Evolutionary conservation across 305 asterid genomes (phyloP).

Genomic region (Fraxinus sp.): DNA sequence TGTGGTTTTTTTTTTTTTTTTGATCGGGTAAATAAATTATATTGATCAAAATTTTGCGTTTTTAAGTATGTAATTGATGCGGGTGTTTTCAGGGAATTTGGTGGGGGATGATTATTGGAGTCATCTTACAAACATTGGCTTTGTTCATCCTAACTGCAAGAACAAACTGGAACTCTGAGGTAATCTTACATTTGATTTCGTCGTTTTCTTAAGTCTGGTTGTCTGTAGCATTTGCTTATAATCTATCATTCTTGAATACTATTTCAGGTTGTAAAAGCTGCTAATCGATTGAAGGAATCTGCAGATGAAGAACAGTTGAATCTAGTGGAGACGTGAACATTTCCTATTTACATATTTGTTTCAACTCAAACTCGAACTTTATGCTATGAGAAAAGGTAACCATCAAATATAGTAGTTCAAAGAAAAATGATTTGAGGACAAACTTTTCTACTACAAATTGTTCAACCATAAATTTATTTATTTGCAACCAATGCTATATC

Average conservation of each 20-base stretch:
- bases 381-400: not conserved
- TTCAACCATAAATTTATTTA: not conserved
- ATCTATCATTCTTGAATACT: not conserved
- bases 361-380: not conserved
- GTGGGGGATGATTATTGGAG: constrained; percentile 41
- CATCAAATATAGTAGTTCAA: not conserved
- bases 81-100: constrained; percentile 29
- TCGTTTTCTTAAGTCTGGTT: not conserved
- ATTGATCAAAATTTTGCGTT: not conserved
- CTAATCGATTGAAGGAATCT: constrained; percentile 25
- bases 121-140: constrained; percentile 22
- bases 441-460: not conserved
- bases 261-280: constrained; percentile 21
- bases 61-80: not conserved
- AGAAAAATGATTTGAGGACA: not conserved
- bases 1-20: no score
- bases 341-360: not conserved
- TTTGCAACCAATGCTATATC: not conserved
- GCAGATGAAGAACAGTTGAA: constrained; percentile 10
- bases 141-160: constrained; percentile 25
- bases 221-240: not conserved
- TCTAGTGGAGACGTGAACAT: not conserved
- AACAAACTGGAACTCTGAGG: constrained; percentile 35
- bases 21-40: no score
- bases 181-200: not conserved